phyloP scores from a whole-genome alignment of 2,329 filamentous ascomycete species.

The Blastomyces silverae region DNA sequence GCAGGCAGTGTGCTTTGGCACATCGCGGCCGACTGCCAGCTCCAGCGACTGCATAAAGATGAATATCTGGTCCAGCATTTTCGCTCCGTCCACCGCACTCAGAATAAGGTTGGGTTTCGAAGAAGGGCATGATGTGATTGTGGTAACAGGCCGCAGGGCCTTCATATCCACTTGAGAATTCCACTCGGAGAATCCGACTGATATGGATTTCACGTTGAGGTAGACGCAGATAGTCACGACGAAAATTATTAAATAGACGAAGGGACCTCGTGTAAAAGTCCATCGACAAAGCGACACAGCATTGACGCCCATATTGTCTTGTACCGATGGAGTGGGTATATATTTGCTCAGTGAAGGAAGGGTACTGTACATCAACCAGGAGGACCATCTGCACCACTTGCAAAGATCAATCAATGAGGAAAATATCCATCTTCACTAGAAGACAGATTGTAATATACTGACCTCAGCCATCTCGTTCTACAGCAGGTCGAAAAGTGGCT shows the following conservation, averaged over 20 bases:
- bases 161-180: neutral
- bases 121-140: neutral
- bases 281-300: neutral
- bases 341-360: neutral
- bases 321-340: neutral
- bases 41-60: slow-evolving; percentile 1
- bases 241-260: neutral
- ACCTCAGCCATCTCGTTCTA: neutral
- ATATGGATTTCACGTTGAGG: neutral
- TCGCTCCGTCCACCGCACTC: neutral
- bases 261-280: neutral
- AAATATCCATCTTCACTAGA: neutral
- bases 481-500: neutral
- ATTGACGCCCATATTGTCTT: neutral
- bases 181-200: neutral
- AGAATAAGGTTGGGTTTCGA: neutral
- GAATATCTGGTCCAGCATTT: neutral
- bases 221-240: neutral
- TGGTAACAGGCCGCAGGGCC: neutral
- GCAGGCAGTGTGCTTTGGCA: neutral
- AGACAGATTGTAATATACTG: neutral
- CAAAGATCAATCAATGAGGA: neutral
- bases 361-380: neutral
- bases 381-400: neutral
- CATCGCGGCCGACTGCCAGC: neutral